Conservation (phyloP, 208 protist species). For the Blastocrithidia nonstop region DNA sequence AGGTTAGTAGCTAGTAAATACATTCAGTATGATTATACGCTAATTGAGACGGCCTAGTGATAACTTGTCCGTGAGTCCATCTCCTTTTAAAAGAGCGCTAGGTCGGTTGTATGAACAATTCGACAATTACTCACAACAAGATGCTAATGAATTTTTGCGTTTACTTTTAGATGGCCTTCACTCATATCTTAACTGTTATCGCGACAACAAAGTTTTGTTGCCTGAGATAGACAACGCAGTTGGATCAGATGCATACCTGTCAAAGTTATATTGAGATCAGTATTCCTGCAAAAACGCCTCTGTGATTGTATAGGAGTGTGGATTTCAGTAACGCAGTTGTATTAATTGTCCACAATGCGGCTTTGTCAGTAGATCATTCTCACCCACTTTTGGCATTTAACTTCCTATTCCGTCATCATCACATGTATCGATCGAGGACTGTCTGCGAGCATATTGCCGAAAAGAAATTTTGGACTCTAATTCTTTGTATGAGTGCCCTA, state of each 20-base stretch:
- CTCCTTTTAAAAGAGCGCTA: constrained; percentile 62
- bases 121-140: constrained; percentile 66
- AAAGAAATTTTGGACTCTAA: constrained; percentile 55
- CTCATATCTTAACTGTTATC: constrained; percentile 74
- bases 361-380: constrained; percentile 37
- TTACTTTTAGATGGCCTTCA: constrained; percentile 86
- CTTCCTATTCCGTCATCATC: constrained; percentile 32
- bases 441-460: constrained; percentile 46
- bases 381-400: constrained; percentile 40
- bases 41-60: constrained; percentile 50
- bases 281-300: constrained; percentile 84
- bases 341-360: constrained; percentile 54
- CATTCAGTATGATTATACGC: constrained; percentile 35
- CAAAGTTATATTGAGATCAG: constrained; percentile 49
- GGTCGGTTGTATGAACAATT: constrained; percentile 59
- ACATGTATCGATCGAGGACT: constrained; percentile 50
- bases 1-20: not conserved
- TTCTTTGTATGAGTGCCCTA: constrained; percentile 47
- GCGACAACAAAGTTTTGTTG: constrained; percentile 7
- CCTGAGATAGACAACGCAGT: constrained; percentile 55
- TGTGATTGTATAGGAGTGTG: constrained; percentile 80
- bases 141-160: constrained; percentile 87
- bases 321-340: constrained; percentile 64
- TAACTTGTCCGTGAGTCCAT: constrained; percentile 52
- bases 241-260: constrained; percentile 56